Evolutionary conservation across 106 monocot genomes (phyloP).

Genomic region (Vanilla planifolia): DNA sequence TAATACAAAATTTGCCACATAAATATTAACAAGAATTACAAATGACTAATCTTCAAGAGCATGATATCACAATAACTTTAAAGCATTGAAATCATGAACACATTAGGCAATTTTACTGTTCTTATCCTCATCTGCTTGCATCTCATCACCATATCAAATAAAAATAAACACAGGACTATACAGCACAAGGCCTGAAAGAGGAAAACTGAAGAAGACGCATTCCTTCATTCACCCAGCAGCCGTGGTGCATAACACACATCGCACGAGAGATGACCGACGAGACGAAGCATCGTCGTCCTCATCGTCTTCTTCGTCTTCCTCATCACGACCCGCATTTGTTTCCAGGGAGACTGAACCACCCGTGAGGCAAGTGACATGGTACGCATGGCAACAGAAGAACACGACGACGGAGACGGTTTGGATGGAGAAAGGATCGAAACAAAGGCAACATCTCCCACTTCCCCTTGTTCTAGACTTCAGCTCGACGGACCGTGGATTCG

Average conservation of each 20-base stretch:
- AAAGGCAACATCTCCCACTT: slow-evolving; percentile 81
- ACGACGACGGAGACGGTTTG: slow-evolving; percentile 66
- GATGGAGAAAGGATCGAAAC: slow-evolving; percentile 79
- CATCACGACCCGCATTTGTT: neutral
- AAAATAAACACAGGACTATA: too few relatives aligned
- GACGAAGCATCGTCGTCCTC: slow-evolving; percentile 28
- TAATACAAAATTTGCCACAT: too few relatives aligned
- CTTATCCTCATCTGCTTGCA: too few relatives aligned
- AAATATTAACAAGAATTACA: too few relatives aligned
- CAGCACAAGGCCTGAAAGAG: too few relatives aligned
- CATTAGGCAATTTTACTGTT: too few relatives aligned
- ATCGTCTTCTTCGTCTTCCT: slow-evolving; percentile 25
- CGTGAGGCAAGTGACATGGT: slow-evolving; percentile 64
- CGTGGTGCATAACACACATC: slow-evolving; percentile 94
- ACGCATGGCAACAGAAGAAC: slow-evolving; percentile 94
- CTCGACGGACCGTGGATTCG: slow-evolving; percentile 18
- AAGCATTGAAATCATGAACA: too few relatives aligned
- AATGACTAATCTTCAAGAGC: too few relatives aligned
- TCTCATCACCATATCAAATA: too few relatives aligned
- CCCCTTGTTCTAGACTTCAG: slow-evolving; percentile 74
- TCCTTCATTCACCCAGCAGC: slow-evolving; percentile 47
- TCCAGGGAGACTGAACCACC: slow-evolving; percentile 51
- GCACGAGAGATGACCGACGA: slow-evolving; percentile 30
- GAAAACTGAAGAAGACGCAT: too few relatives aligned
- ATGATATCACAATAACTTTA: too few relatives aligned